Base-by-base conservation (phyloP, 2,329 filamentous ascomycete species). In the Diaporthe nobilis region DNA sequence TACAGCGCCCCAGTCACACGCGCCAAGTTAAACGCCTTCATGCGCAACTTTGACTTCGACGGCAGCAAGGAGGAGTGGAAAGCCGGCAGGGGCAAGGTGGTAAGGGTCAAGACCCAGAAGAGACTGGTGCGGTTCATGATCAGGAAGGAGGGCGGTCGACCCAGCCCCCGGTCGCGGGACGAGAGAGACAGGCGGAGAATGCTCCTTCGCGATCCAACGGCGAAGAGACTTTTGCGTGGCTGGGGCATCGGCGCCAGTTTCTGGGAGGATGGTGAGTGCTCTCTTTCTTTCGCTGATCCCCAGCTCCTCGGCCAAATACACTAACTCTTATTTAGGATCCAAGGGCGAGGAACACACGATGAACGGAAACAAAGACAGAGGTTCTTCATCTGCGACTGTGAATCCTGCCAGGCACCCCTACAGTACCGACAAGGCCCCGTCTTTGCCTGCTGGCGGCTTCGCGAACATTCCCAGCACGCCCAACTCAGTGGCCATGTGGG, bases 171-270 rank as follows among this genome's bases (percentile, higher is more conserved):
- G n/a, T n/a, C 42, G 9, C 44, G 25, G 37, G 51, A 74, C 22
- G 65, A 74, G 49, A 71, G 44, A 22, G 28, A 58, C 28, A 71
- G 49, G 39, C 75, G 75, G 10, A 70, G 42, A 20, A 37, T 63
- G 49, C 58, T 71, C 9, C 34, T 76, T 15, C 57, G 70, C 44
- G 55, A 67, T 8, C 51, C 67, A n/a, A 51, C 53, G 25, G 75
- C 67, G 17, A 55, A 42, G 31, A 63, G 67, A 49, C 67, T 76
- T 47, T 10, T 76, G 72, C 28, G 28, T 55, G 53, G 37, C 10
- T 76, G 75, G 75, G 67, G 75, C 44, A 76, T 76, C 10, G 75
- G 75, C 22, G 49, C 65, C 42, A 68, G 57, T 25, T 76, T 76
- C 58, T 76, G 61, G 71, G 72, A 76, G 60, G 75, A 61, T 72